Base-by-base conservation (phyloP, 768 basidiomycete genomes). In the Brasilioporus rufonigricans region DNA sequence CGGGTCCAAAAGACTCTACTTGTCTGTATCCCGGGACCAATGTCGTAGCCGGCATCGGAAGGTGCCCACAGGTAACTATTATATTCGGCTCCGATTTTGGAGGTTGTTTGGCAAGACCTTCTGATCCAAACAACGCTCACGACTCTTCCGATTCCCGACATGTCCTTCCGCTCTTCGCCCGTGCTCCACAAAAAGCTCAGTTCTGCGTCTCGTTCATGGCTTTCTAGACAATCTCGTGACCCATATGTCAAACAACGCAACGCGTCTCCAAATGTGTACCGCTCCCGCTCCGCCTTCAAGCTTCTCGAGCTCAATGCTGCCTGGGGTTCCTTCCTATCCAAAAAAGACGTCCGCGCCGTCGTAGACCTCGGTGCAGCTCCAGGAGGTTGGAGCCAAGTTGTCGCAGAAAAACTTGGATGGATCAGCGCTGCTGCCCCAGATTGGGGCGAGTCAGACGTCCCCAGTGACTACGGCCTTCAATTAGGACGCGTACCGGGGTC, bases 311-410 rank as follows among this genome's bases (percentile, higher is more conserved):
- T 98, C 47, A 76, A 91, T 65, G 69, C 77, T 0, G 74, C 76
- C 35, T 83, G 77, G 69, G 77, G 77, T 12, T 56, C 73, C 2
- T 83, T 92, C 58, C 72, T 87, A 40, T 66, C 68, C 18, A 71
- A 77, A 43, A 68, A 71, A 24, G 77, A 87, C 50, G 81, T 88
- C 5, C 75, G 69, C 2, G 76, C 80, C 18, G 83, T 96, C 0
- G 83, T 95, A 1, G 95, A 97, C 70, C 80, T 97, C 21, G 95
- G 96, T 16, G 91, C 91, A 0, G 91, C 93, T 0, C 96, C 95
- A 0, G 94, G 94, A 0, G 93, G 93, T 0, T 98, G 96, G 95
- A 89, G 87, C 47, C 94, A 97, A 65, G 93, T 93, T 12, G 85
- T 83, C 14, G 80, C 83, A 0, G 76, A 75, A 31, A 79, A 81